Conservation (phyloP, 129 eudicot species). For the Saposhnikovia divaricata region DNA sequence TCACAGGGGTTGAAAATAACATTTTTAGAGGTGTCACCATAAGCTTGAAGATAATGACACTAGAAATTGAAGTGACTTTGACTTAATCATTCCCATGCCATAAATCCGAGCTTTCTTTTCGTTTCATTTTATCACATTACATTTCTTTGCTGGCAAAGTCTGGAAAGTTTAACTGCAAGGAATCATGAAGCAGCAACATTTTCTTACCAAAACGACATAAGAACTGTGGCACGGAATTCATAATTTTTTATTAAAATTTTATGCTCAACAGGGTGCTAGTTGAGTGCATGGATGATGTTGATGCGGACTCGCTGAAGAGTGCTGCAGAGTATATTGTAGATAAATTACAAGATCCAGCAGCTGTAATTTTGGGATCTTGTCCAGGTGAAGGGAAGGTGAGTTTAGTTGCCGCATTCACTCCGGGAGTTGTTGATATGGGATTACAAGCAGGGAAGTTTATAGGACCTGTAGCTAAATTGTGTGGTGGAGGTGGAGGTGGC, state of each 20-base stretch:
- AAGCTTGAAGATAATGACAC: not conserved
- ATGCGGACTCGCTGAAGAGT: conserved; percentile 73
- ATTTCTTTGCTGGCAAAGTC: not conserved
- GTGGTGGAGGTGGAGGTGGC: conserved; percentile 98
- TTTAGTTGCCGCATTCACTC: conserved; percentile 80
- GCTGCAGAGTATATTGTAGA: conserved; percentile 77
- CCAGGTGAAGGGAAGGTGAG: conserved; percentile 81
- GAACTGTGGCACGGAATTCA: not conserved
- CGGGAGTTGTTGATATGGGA: conserved; percentile 80
- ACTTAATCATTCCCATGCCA: not conserved
- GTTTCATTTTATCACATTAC: not conserved
- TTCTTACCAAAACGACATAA: not conserved
- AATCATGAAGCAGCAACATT: conserved; percentile 3
- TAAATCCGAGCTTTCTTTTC: not conserved
- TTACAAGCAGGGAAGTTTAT: conserved; percentile 85
- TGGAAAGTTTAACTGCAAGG: not conserved
- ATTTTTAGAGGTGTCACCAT: not conserved
- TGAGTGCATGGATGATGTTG: conserved; percentile 76
- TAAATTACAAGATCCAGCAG: conserved; percentile 65
- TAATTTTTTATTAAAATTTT: not conserved
- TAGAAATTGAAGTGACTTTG: not conserved
- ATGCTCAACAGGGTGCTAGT: conserved; percentile 56
- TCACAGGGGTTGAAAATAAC: not conserved
- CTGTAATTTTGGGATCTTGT: conserved; percentile 74
- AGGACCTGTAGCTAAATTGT: conserved; percentile 87